These are phyloP conservation scores for Eucalyptus marginata DNA, from an alignment of 345 rosid species.

Conservation along the genomic window DNA sequence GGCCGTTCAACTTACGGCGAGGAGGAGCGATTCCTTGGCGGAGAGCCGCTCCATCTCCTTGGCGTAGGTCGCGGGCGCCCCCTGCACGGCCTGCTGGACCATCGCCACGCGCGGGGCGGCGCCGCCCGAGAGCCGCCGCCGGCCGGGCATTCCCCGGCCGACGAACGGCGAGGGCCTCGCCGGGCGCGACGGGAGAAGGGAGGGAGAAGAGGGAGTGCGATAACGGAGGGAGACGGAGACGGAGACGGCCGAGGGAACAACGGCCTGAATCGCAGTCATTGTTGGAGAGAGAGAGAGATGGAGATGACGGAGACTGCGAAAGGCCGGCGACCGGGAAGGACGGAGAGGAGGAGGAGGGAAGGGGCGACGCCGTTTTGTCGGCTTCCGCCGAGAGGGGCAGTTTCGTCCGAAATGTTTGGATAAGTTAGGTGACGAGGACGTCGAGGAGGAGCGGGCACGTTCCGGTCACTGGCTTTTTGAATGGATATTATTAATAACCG, in stretches of 20 bases:
- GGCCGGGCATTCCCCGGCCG: background rate
- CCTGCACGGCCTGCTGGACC: slow-evolving; percentile 65
- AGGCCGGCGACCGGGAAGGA: background rate
- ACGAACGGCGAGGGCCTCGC: background rate
- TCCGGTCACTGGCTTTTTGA: background rate
- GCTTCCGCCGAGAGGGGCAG: background rate
- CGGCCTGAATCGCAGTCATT: slow-evolving; percentile 30
- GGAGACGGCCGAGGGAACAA: slow-evolving; percentile 9
- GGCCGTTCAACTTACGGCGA: slow-evolving; percentile 44
- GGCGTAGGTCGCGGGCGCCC: slow-evolving; percentile 74
- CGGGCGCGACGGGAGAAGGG: background rate
- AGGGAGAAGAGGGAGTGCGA: slow-evolving; percentile 7
- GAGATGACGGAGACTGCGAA: background rate
- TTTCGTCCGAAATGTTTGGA: background rate
- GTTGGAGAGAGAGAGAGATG: background rate
- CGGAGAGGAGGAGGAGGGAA: background rate
- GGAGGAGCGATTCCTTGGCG: slow-evolving; percentile 90
- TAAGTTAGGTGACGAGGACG: background rate
- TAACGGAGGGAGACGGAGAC: slow-evolving; percentile 10
- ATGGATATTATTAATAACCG: background rate
- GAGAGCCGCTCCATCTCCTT: slow-evolving; percentile 96
- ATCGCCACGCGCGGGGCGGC: slow-evolving; percentile 19
- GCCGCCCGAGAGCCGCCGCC: background rate
- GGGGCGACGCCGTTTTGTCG: background rate
- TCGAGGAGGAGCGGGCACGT: background rate